Percentiles rank a stretch among this genome's conserved stretches.
Evolutionary conservation across 2,329 filamentous ascomycete species (phyloP).

Genomic region (Colletotrichum nymphaeae): DNA sequence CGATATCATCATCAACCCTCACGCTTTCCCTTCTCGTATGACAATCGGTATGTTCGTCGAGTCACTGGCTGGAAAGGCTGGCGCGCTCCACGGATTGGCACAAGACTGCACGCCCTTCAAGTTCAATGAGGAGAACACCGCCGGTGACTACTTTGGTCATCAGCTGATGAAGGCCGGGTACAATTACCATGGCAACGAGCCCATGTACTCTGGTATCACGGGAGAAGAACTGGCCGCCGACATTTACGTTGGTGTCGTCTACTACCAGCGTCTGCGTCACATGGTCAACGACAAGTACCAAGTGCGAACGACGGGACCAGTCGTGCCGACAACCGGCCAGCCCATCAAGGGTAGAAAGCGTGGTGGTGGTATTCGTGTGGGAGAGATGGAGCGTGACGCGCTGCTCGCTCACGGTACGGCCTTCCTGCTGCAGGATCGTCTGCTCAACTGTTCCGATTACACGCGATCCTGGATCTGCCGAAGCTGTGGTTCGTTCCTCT

Average conservation of each 20-base stretch:
- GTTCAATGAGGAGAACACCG: conserved; percentile 92
- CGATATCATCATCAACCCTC: conserved; percentile 98
- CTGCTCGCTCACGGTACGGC: conserved; percentile 95
- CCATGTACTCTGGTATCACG: conserved; percentile 98
- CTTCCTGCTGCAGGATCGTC: conserved; percentile 92
- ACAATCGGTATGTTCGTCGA: conserved; percentile 99
- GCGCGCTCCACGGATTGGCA: conserved; percentile 92
- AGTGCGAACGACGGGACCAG: conserved; percentile 93
- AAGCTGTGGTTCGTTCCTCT: conserved; percentile 89
- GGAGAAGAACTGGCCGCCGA: conserved; percentile 93
- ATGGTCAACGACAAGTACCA: conserved; percentile 99
- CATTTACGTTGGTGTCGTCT: conserved; percentile 96
- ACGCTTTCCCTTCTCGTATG: conserved; percentile 99
- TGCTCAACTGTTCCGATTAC: conserved; percentile 98
- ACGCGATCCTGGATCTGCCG: conserved; percentile 90
- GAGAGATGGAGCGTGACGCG: conserved; percentile 98
- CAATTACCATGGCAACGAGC: conserved; percentile 98
- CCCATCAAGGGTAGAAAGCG: conserved; percentile 97
- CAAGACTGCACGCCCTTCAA: conserved; percentile 97
- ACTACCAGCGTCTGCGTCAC: conserved; percentile 97
- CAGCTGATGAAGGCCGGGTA: conserved; percentile 95
- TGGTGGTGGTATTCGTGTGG: conserved; percentile 97
- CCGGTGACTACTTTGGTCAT: conserved; percentile 94
- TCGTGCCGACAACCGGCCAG: conserved; percentile 91
- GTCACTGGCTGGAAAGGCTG: conserved; percentile 94